Conservation (phyloP, 2,329 filamentous ascomycete species). For the Xylaria multiplex region DNA sequence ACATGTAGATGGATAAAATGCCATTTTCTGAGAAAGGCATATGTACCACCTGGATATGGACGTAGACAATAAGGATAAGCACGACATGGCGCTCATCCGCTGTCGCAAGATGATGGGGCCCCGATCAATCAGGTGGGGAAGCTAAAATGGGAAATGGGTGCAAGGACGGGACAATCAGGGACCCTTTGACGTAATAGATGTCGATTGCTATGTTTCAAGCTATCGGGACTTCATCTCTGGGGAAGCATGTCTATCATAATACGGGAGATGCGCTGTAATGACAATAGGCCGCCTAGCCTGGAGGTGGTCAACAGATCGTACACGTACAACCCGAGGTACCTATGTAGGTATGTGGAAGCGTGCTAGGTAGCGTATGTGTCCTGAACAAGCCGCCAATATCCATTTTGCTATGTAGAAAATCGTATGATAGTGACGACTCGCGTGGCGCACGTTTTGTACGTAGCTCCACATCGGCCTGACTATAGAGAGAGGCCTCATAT, state of each 20-base stretch:
- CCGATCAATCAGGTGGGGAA: constrained; percentile 27
- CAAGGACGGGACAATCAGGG: constrained; percentile 20
- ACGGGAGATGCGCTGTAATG: neutral
- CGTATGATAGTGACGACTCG: constrained; percentile 37
- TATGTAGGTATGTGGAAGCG: constrained; percentile 9
- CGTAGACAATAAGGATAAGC: constrained; percentile 26
- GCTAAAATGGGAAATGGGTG: constrained; percentile 25
- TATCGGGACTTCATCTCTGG: constrained; percentile 26
- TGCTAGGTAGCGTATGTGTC: constrained; percentile 12
- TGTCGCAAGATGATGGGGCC: constrained; percentile 29
- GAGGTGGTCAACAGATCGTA: neutral
- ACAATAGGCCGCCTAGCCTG: neutral
- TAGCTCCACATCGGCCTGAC: constrained; percentile 31
- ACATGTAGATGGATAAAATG: neutral
- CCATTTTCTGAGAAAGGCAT: constrained; percentile 4
- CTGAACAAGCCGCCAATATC: constrained; percentile 8
- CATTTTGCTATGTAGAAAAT: constrained; percentile 17
- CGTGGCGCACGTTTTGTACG: constrained; percentile 22
- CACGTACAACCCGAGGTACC: neutral
- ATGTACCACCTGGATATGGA: too few species aligned
- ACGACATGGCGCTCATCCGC: constrained; percentile 26
- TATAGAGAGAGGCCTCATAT: constrained; percentile 9
- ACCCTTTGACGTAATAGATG: constrained; percentile 33
- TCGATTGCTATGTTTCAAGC: constrained; percentile 28
- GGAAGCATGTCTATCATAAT: constrained; percentile 26